Conservation (phyloP, 148 eudicot genomes). For the Chenopodium berlandieri region DNA sequence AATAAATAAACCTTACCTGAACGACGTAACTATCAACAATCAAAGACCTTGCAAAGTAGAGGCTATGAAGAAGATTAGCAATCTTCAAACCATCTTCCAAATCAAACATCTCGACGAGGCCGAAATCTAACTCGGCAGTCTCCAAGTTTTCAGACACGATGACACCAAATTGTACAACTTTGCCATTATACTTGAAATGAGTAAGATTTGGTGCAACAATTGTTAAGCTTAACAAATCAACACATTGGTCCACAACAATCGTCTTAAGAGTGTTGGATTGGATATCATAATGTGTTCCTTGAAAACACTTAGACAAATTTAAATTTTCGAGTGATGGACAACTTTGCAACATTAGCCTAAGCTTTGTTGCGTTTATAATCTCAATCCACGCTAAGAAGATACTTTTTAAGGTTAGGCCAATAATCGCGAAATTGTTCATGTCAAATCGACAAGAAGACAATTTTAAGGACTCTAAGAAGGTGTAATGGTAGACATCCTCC, state of each 20-base stretch:
- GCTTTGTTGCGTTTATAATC: neutral
- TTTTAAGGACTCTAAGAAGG: constrained; percentile 20
- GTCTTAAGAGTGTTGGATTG: constrained; percentile 20
- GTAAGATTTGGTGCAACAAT: constrained; percentile 21
- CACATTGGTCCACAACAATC: constrained; percentile 32
- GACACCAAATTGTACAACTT: neutral
- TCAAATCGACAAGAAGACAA: constrained; percentile 29
- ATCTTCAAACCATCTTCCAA: constrained; percentile 21
- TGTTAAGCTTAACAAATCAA: constrained; percentile 8
- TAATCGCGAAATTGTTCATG: neutral
- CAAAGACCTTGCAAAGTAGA: constrained; percentile 21
- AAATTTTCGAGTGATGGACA: constrained; percentile 29
- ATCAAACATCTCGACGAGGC: neutral
- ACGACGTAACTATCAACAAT: constrained; percentile 37
- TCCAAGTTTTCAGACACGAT: neutral
- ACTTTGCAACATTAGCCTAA: constrained; percentile 1
- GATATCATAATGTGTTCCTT: neutral
- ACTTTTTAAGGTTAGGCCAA: constrained; percentile 17
- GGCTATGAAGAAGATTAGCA: neutral
- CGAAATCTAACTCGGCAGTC: constrained; percentile 32
- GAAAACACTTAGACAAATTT: constrained; percentile 32
- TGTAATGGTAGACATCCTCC: constrained; percentile 12
- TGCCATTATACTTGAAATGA: constrained; percentile 32
- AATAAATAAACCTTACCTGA: constrained; percentile 20
- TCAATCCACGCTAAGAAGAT: constrained; percentile 31